phyloP scores from a whole-genome alignment of 352 stramenopile species.

The Phytopythium aichiense region DNA sequence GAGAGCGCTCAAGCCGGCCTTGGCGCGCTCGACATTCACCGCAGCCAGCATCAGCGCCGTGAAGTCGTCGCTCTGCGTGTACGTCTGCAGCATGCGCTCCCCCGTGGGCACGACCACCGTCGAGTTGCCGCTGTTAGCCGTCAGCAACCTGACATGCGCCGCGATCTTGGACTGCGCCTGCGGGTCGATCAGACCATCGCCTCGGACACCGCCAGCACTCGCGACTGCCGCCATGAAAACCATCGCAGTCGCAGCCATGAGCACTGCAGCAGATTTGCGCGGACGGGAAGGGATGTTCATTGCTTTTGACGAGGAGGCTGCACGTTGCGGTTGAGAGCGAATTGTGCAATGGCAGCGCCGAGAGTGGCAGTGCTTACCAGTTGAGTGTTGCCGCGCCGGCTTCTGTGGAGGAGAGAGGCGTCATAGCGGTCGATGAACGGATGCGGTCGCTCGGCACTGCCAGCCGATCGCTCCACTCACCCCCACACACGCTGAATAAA shows the following conservation, averaged over 20 bases:
- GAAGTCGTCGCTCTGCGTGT: constrained; percentile 7
- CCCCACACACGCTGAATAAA: neutral
- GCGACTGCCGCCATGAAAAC: neutral
- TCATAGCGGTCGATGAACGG: neutral
- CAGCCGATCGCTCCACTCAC: too few relatives aligned
- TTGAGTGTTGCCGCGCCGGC: neutral
- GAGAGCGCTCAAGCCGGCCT: constrained; percentile 20
- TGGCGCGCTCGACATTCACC: constrained; percentile 44
- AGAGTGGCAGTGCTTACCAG: neutral
- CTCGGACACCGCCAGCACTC: neutral
- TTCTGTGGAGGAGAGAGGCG: neutral
- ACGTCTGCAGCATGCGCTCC: neutral
- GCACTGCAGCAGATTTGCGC: neutral
- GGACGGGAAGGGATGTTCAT: neutral
- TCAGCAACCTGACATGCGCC: neutral
- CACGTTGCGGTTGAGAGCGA: neutral
- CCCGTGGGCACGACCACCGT: neutral
- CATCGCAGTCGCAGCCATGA: neutral
- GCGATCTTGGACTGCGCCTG: neutral
- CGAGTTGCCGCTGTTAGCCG: neutral
- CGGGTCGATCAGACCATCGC: neutral
- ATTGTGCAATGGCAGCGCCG: neutral
- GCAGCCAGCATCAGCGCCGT: constrained; percentile 33
- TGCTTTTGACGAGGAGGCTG: neutral
- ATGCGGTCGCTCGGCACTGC: neutral